Conservation (phyloP, 257 asterid genomes). For the Misopates orontium region DNA sequence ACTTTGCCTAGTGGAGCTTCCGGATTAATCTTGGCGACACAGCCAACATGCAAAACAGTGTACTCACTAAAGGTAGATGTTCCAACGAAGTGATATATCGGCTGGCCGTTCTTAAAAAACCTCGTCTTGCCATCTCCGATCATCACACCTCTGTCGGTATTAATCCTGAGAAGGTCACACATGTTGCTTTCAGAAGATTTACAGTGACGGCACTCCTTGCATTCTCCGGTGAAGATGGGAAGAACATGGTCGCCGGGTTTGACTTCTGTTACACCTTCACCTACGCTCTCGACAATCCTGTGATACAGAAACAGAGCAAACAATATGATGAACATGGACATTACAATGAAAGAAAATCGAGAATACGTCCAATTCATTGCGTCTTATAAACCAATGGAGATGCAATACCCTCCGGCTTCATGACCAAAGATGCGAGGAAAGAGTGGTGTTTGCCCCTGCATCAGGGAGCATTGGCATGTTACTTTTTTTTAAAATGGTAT, state of each 20-base stretch:
- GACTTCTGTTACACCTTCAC: conserved; percentile 81
- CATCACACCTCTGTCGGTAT: conserved; percentile 88
- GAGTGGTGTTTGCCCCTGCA: conserved; percentile 80
- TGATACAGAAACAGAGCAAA: background rate
- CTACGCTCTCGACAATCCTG: conserved; percentile 84
- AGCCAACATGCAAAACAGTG: conserved; percentile 75
- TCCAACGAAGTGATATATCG: conserved; percentile 76
- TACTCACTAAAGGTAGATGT: conserved; percentile 94
- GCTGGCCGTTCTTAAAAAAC: conserved; percentile 70
- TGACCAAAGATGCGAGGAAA: conserved; percentile 96
- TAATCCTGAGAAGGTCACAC: conserved; percentile 83
- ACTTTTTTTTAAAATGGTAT: too few relatives aligned
- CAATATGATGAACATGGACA: too few relatives aligned
- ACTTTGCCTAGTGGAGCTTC: conserved; percentile 80
- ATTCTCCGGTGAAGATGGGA: conserved; percentile 87
- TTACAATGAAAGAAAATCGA: too few relatives aligned
- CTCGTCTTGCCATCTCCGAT: conserved; percentile 65
- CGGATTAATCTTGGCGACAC: conserved; percentile 73
- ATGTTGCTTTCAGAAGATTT: conserved; percentile 83
- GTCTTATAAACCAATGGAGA: too few relatives aligned
- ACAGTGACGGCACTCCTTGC: conserved; percentile 77
- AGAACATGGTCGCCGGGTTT: conserved; percentile 91
- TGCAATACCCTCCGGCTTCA: conserved; percentile 90
- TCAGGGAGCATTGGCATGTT: too few relatives aligned
- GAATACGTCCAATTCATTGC: too few relatives aligned